phyloP scores from a whole-genome alignment of 108 stramenopile species.

The Fragilariopsis cylindrus region DNA sequence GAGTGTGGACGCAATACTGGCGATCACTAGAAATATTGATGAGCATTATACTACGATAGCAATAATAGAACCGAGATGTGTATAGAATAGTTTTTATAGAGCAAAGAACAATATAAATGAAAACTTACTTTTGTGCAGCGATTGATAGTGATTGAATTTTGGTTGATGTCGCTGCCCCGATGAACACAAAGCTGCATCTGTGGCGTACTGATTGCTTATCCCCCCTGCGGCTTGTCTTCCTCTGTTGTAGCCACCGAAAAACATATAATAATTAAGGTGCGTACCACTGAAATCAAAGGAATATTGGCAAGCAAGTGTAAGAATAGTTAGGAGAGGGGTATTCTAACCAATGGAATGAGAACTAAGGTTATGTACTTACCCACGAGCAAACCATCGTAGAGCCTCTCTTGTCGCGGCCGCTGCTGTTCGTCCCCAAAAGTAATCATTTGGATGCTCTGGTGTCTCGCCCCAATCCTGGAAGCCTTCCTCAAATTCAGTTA shows the following conservation, averaged over 20 bases:
- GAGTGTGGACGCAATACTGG: constrained; percentile 33
- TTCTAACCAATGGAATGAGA: neutral
- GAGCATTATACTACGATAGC: too few species aligned
- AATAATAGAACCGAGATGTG: too few species aligned
- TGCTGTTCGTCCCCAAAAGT: constrained; percentile 63
- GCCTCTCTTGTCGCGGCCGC: constrained; percentile 34
- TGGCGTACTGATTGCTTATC: constrained; percentile 55
- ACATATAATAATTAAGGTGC: constrained; percentile 71
- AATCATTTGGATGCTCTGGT: constrained; percentile 43
- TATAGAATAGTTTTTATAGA: too few species aligned
- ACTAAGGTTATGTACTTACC: constrained; percentile 12
- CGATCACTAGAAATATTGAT: constrained; percentile 17
- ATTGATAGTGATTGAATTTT: constrained; percentile 51
- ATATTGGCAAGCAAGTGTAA: neutral
- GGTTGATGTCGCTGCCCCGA: constrained; percentile 54
- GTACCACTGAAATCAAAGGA: constrained; percentile 32
- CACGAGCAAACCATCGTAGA: constrained; percentile 63
- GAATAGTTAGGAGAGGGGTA: neutral
- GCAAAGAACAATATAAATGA: too few species aligned
- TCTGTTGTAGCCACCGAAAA: constrained; percentile 55
- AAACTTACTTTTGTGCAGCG: constrained; percentile 31
- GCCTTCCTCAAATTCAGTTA: constrained; percentile 46
- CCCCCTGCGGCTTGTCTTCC: constrained; percentile 50
- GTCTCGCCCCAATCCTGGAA: constrained; percentile 64
- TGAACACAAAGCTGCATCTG: constrained; percentile 50